Evolutionary conservation across 495 filamentous ascomycete species (phyloP).

Genomic region (Aspergillus indologenus): DNA sequence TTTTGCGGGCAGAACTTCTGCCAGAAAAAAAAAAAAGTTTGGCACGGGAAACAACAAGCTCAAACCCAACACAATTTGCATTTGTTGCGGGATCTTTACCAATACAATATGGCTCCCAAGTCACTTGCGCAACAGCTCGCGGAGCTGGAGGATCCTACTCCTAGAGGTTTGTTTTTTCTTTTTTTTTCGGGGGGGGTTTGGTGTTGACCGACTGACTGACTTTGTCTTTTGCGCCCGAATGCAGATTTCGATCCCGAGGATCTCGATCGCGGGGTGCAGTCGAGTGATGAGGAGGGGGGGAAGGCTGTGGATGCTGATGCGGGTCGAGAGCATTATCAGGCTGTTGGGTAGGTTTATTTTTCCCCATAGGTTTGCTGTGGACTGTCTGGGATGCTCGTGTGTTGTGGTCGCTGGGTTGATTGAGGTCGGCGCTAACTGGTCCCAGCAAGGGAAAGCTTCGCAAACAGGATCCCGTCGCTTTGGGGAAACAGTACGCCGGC

Average conservation of each 20-base stretch:
- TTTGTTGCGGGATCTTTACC: too few relatives aligned
- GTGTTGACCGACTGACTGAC: background rate
- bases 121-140: constrained; percentile 64
- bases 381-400: background rate
- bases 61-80: background rate
- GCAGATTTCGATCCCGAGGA: constrained; percentile 90
- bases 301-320: constrained; percentile 45
- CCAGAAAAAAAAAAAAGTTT: constrained; percentile 18
- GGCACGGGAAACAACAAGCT: background rate
- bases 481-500: constrained; percentile 80
- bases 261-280: constrained; percentile 49
- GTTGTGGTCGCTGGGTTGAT: background rate
- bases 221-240: constrained; percentile 7
- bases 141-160: constrained; percentile 59
- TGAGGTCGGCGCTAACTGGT: background rate
- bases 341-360: constrained; percentile 60
- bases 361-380: too few relatives aligned
- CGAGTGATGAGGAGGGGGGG: constrained; percentile 52
- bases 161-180: constrained; percentile 48
- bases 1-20: constrained; percentile 36
- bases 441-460: constrained; percentile 79
- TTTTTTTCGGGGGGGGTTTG: constrained; percentile 2
- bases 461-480: constrained; percentile 57
- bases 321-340: constrained; percentile 78
- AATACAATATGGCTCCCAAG: constrained; percentile 22